Conservation (phyloP, 345 rosid species). For the Eucalyptus albens region DNA sequence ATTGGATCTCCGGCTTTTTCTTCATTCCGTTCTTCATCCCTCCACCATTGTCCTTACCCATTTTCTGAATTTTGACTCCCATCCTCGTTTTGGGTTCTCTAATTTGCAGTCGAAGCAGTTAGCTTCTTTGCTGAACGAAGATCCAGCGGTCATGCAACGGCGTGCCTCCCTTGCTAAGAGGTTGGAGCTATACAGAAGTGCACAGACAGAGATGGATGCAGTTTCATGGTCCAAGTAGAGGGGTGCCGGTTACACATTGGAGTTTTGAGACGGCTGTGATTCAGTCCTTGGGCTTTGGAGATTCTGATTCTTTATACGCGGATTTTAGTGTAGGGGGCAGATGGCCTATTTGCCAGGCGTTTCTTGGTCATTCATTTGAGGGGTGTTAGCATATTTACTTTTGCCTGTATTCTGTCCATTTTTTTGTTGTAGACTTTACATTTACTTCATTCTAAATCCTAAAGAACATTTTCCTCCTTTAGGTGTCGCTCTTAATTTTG, state of each 20-base stretch:
- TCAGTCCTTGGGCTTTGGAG: not conserved
- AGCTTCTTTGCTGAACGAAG: slow-evolving; percentile 60
- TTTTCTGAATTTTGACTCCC: not conserved
- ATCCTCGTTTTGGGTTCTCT: not conserved
- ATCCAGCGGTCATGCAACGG: slow-evolving; percentile 79
- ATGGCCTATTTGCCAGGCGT: not conserved
- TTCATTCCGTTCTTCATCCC: not conserved
- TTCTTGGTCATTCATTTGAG: not conserved
- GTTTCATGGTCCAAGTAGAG: slow-evolving; percentile 88
- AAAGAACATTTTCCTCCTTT: not conserved
- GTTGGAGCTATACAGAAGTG: slow-evolving; percentile 81
- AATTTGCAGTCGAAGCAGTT: slow-evolving; percentile 43
- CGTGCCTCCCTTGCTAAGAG: slow-evolving; percentile 62
- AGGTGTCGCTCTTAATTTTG: not conserved
- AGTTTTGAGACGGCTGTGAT: not conserved
- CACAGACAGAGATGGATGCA: slow-evolving; percentile 76
- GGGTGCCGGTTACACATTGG: not conserved
- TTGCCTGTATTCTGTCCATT: not conserved
- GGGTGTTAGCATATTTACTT: not conserved
- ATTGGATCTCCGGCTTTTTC: not conserved
- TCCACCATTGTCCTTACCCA: not conserved
- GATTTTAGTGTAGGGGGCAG: not conserved
- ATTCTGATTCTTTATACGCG: not conserved
- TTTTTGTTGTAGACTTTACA: not conserved
- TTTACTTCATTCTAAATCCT: not conserved